Base-by-base conservation (phyloP, 345 rosid genomes). In the Gossypioides kirkii region DNA sequence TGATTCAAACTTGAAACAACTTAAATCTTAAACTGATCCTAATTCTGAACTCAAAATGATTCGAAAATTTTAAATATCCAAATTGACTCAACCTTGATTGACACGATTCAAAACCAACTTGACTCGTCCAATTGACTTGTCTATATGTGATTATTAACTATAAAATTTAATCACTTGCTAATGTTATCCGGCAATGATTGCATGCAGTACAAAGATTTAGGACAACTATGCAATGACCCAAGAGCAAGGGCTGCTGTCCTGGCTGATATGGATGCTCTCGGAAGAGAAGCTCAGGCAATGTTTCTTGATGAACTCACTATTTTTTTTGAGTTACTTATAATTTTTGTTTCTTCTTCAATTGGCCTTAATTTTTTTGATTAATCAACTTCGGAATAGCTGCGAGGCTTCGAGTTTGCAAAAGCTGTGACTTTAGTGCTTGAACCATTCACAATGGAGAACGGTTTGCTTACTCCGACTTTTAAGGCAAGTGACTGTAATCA, bases 381-480 rank as follows among this genome's bases (percentile, higher is more conserved):
- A 38, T 64, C 14, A 50, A 61, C 50, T 68, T 10, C 61, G 32
- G 28, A 73, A 73, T 89, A 91, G 96, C 79, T 91, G 74, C 78
- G 99, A 85, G 99, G 97, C 68, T 95, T 95, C 26, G 99, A 95
- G 84, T 91, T 91, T 79, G 98, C 83, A 17, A 93, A 95, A 79
- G 98, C 96, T 1, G 86, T 93, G 78, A 91, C 93, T n/a, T 76
- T 95, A 84, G 97, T 90, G 77, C 75, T 47, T 2, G 98, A 95
- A 75, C 93, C 97, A 10, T 88, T 93, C 79, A 85, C 96, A 0
- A 7, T 88, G 61, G 99, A 95, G 76, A 95, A 92, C 45, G 96
- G 93, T 67, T 85, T 95, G 64, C 85, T 91, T 28, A 95, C 99
- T 70, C 99, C 99, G 4, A 95, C 99, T 16, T 86, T 93, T 38